A percentile compares a stretch with the other conserved stretches of the same genome.
Conservation (phyloP, 2,329 filamentous ascomycete genomes). For the Aureobasidium lini region DNA sequence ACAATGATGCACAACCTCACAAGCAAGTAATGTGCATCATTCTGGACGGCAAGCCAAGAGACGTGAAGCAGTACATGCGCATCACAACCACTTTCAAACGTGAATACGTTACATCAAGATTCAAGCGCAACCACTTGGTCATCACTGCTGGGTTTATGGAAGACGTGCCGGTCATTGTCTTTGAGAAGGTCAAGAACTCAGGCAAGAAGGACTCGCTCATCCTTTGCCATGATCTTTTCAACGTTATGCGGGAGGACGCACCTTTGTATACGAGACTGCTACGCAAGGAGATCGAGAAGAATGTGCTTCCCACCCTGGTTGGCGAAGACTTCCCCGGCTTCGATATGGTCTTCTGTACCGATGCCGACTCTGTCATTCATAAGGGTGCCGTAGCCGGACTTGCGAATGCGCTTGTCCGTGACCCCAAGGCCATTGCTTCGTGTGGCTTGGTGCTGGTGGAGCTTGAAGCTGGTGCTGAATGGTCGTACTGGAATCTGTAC, state of each 20-base stretch:
- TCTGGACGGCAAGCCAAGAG: constrained; percentile 19
- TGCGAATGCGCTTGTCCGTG: constrained; percentile 18
- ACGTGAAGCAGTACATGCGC: constrained; percentile 20
- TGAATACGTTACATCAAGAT: constrained; percentile 19
- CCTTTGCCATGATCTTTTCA: constrained; percentile 22
- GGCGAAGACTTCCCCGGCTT: constrained; percentile 17
- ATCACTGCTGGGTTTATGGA: constrained; percentile 22
- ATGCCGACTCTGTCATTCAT: constrained; percentile 21
- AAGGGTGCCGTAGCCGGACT: constrained; percentile 19
- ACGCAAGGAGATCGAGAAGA: constrained; percentile 19
- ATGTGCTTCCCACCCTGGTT: constrained; percentile 18
- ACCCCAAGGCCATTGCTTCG: constrained; percentile 20
- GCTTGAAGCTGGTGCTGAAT: constrained; percentile 21
- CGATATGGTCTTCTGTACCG: constrained; percentile 22
- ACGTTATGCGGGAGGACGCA: constrained; percentile 18
- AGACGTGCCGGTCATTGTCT: constrained; percentile 20
- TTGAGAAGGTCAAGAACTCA: constrained; percentile 20
- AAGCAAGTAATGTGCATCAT: constrained; percentile 22
- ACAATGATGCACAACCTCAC: constrained; percentile 20
- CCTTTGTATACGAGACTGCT: constrained; percentile 16
- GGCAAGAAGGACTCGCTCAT: constrained; percentile 22
- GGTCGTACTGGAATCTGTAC: constrained; percentile 22
- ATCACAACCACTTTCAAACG: constrained; percentile 18
- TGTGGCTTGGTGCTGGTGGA: constrained; percentile 21
- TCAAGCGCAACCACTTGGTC: constrained; percentile 17